Conservation (phyloP, 495 filamentous ascomycete species). For the Talaromyces borbonicus region DNA sequence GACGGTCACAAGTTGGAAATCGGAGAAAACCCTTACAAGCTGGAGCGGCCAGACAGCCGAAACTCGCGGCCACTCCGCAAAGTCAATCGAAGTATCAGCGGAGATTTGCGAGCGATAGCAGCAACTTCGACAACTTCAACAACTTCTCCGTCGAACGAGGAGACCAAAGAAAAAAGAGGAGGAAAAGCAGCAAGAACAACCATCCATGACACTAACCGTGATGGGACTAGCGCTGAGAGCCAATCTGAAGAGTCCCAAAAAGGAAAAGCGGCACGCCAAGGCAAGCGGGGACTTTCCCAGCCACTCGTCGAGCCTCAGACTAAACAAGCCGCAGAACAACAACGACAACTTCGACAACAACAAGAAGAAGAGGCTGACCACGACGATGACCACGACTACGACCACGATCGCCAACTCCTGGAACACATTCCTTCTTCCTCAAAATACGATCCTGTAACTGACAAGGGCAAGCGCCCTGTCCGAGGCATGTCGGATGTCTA, state of each 20-base stretch:
- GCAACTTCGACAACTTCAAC: too few relatives aligned
- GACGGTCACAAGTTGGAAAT: constrained; percentile 24
- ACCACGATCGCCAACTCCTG: constrained; percentile 15
- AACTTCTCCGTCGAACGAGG: too few relatives aligned
- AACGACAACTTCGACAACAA: background rate
- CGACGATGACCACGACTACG: constrained; percentile 8
- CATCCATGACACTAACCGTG: background rate
- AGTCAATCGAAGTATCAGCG: constrained; percentile 62
- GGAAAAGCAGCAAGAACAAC: background rate
- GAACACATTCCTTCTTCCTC: constrained; percentile 47
- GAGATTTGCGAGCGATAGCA: constrained; percentile 59
- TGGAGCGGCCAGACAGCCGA: constrained; percentile 33
- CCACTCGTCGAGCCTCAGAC: constrained; percentile 5
- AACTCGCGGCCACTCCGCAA: constrained; percentile 60
- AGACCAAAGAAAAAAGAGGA: too few relatives aligned
- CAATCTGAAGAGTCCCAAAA: background rate
- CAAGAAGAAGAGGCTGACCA: constrained; percentile 6
- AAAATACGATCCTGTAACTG: constrained; percentile 64
- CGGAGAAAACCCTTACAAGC: constrained; percentile 28
- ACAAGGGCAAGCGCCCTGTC: constrained; percentile 76
- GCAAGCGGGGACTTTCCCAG: background rate
- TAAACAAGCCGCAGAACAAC: constrained; percentile 3
- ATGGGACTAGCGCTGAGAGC: constrained; percentile 1
- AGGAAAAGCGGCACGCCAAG: constrained; percentile 1
- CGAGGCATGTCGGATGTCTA: constrained; percentile 88